Percentiles rank a stretch among this genome's conserved stretches.
phyloP scores from a whole-genome alignment of 108 stramenopile species.

The Nannochloropsis salina region DNA sequence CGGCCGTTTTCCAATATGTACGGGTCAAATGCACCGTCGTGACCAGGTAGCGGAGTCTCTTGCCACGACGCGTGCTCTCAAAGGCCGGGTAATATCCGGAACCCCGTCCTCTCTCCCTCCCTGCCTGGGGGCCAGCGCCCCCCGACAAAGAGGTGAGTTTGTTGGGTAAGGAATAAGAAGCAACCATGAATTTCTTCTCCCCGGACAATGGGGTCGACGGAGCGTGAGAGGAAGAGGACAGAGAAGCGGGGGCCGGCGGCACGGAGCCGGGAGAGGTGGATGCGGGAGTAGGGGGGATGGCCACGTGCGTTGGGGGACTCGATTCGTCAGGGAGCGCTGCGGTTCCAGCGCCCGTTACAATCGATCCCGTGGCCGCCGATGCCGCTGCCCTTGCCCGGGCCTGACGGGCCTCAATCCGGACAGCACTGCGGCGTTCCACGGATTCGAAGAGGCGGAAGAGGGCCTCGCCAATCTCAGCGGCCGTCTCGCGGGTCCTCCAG shows the following conservation, averaged over 20 bases:
- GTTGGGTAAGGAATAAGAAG: not conserved
- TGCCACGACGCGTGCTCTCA: not conserved
- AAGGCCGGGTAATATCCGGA: not conserved
- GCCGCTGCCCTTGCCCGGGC: not conserved
- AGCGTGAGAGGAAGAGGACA: not conserved
- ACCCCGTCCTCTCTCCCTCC: not conserved
- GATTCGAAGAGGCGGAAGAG: not conserved
- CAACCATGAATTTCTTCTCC: not conserved
- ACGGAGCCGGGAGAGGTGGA: not conserved
- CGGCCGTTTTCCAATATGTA: constrained; percentile 10
- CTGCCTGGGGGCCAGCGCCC: not conserved
- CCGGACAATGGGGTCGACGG: not conserved
- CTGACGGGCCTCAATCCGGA: not conserved
- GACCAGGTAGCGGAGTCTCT: not conserved
- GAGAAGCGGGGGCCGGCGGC: not conserved
- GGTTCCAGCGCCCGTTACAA: not conserved
- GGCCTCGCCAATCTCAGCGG: not conserved
- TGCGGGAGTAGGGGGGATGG: not conserved
- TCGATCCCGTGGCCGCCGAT: not conserved
- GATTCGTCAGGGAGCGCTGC: not conserved
- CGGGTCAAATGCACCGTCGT: not conserved
- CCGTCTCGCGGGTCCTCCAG: not conserved
- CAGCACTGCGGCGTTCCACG: not conserved
- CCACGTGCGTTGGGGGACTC: not conserved
- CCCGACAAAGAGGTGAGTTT: not conserved